Base-by-base conservation (phyloP, 176 grass and related monocot genomes). In the Eleusine indica region DNA sequence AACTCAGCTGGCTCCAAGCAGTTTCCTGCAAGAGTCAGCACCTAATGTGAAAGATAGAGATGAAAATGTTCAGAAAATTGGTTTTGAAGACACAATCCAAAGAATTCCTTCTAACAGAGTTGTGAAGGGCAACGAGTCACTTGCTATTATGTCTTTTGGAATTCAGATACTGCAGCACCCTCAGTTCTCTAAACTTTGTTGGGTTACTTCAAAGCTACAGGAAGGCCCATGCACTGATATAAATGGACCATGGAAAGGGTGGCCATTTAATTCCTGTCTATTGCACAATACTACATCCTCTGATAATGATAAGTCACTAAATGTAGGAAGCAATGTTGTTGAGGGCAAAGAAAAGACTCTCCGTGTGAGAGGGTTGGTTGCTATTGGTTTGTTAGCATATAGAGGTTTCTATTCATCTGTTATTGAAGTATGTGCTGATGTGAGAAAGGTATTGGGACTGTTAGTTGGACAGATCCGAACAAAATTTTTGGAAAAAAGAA, bases 191-290 rank as follows among this genome's bases (percentile, higher is more conserved):
- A 91, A 93, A 90, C 96, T 98, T 84, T 98, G 96, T 86, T 98
- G 92, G 92, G 87, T 93, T 71, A 95, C 91, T 65, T 98, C 96
- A 54, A 95, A 95, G 73, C 83, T 98, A 73, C 90, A 30, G 62
- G 96, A 95, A 84, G 96, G 96, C n/a, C 96, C 96, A 64, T 98
- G 66, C 76, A 86, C 96, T 71, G 82, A 93, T 85, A 91, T 88
- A 78, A 93, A 89, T 93, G 96, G 93, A 66, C 91, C 96, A 73
- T 95, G 96, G 96, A 95, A 93, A 87, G 88, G 89, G 70, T 98
- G 96, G 96, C 96, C 96, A 88, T 98, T 98, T 91, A 91, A 93
- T 84, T 91, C 96, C 46, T 98, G 96, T 87, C 76, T 95, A 78
- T 74, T 95, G 49, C 86, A 88, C 84, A 76, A 67, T 21, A 88